phyloP scores from a whole-genome alignment of 352 stramenopile genomes.

The Phytopythium aichiense region DNA sequence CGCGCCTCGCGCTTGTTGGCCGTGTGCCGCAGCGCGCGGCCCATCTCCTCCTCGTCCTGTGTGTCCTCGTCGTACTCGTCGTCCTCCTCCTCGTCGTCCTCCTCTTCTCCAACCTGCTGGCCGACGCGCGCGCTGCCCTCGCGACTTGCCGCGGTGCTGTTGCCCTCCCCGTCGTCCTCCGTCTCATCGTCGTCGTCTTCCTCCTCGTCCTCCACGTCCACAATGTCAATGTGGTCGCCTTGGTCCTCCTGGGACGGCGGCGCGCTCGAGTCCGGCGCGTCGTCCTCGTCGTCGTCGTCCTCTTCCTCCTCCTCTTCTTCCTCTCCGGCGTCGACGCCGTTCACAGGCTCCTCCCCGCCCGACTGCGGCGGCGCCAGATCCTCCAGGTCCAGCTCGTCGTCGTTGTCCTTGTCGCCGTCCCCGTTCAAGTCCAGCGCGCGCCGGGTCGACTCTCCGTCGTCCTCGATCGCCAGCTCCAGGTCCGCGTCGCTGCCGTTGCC shows the following conservation, averaged over 20 bases:
- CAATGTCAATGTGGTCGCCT: slow-evolving; percentile 20
- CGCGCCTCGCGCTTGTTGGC: slow-evolving; percentile 51
- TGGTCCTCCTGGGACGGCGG: slow-evolving; percentile 16
- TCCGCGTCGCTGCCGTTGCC: slow-evolving; percentile 13
- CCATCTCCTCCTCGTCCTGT: slow-evolving; percentile 22
- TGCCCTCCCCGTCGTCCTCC: slow-evolving; percentile 9
- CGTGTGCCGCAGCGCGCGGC: slow-evolving; percentile 24
- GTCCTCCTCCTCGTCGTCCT: slow-evolving; percentile 26
- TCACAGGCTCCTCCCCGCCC: slow-evolving; percentile 12
- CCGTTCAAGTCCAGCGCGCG: neutral
- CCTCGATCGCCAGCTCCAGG: slow-evolving; percentile 5
- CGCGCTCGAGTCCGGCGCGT: slow-evolving; percentile 5
- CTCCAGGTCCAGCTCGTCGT: slow-evolving; percentile 8
- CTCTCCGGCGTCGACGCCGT: slow-evolving; percentile 9
- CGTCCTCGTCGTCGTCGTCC: slow-evolving; percentile 12
- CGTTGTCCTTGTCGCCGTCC: slow-evolving; percentile 13
- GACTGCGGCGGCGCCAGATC: slow-evolving; percentile 14
- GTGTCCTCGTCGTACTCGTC: slow-evolving; percentile 31
- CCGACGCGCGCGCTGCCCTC: slow-evolving; percentile 12
- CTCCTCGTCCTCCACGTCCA: slow-evolving; percentile 20
- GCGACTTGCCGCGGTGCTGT: slow-evolving; percentile 6
- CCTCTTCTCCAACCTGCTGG: slow-evolving; percentile 13
- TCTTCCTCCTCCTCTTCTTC: slow-evolving; percentile 15
- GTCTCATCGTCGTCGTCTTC: slow-evolving; percentile 10
- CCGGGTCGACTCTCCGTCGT: neutral